Conservation (phyloP, 1,139 yeast species). For the Suhomyces ambrosiae region DNA sequence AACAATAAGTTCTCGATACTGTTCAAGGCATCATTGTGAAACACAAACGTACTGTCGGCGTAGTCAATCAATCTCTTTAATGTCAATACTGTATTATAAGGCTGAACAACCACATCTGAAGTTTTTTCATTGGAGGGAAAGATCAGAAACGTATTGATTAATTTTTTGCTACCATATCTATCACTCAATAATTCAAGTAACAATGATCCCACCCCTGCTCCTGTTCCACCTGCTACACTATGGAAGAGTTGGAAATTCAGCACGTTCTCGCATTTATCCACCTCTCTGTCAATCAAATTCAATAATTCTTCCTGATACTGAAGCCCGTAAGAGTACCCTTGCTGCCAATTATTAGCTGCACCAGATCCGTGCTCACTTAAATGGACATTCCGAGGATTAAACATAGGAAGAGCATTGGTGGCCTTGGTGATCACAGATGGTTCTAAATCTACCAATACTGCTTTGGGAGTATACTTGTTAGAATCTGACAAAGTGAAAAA, state of each 20-base stretch:
- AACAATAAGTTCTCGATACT: slow-evolving; percentile 59
- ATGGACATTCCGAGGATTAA: slow-evolving; percentile 83
- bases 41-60: slow-evolving; percentile 84
- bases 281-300: slow-evolving; percentile 85
- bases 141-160: slow-evolving; percentile 82
- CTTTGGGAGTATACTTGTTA: slow-evolving; percentile 83
- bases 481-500: slow-evolving; percentile 77
- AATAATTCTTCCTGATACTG: slow-evolving; percentile 68
- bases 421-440: slow-evolving; percentile 84
- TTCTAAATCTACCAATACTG: slow-evolving; percentile 82
- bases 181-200: slow-evolving; percentile 78
- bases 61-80: slow-evolving; percentile 77
- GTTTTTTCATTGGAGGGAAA: slow-evolving; percentile 78
- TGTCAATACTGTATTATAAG: slow-evolving; percentile 86
- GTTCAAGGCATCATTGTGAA: slow-evolving; percentile 85
- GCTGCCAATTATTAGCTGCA: slow-evolving; percentile 96
- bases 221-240: slow-evolving; percentile 99
- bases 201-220: slow-evolving; percentile 90
- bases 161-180: slow-evolving; percentile 74
- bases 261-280: slow-evolving; percentile 86
- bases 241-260: slow-evolving; percentile 91
- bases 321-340: slow-evolving; percentile 80
- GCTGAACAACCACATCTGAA: slow-evolving; percentile 96
- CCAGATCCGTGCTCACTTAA: slow-evolving; percentile 81
- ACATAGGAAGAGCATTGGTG: slow-evolving; percentile 60